Base-by-base conservation (phyloP, 768 basidiomycete species). In the Cystofilobasidium macerans region DNA sequence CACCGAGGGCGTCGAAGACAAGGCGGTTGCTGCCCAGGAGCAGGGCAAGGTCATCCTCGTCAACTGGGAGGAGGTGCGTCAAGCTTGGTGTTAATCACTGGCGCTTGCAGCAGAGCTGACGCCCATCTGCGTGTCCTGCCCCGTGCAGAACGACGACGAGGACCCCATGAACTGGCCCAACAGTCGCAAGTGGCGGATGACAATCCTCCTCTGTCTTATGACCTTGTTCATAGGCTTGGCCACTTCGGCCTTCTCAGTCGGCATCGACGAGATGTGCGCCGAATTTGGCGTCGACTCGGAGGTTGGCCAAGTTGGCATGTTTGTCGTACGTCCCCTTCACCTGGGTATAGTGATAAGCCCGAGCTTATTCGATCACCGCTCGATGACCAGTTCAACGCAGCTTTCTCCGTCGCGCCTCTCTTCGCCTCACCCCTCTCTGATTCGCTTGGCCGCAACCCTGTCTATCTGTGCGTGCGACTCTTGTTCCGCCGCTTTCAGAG, bases 291-390 rank as follows among this genome's bases (percentile, higher is more conserved):
- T 63, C 1, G 51, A 62, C 38, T 48, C 62, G 14, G 62, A 62
- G 33, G 65, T 66, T 20, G 65, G 65, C 2, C 65, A 66, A 30
- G 65, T 66, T 20, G 65, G 65, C 13, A 66, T 66, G 65, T 62
- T 40, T n/a, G 43, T 40, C 4, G 38, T 45, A 18, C n/a, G 43
- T 45, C n/a, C n/a, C n/a, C n/a, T n/a, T n/a, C n/a, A n/a, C n/a
- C n/a, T n/a, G n/a, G n/a, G n/a, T n/a, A n/a, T n/a, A 0, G 35
- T 5, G 9, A 16, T 20, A 14, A 28, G 5, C 33, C 43, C 20
- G 22, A 35, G 18, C 38, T 32, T 38, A 9, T 22, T 36, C 5
- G 13, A 24, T 28, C 9, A 32, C 6, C n/a, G 28, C 51, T 22
- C 3, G 7, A 6, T 16, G 47, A 48, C 14, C 47, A 53, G n/a